Evolutionary conservation across 768 basidiomycete species (phyloP), one percentile per base, ranked within the genome.

Genomic region (Psilocybe cyanescens): DNA sequence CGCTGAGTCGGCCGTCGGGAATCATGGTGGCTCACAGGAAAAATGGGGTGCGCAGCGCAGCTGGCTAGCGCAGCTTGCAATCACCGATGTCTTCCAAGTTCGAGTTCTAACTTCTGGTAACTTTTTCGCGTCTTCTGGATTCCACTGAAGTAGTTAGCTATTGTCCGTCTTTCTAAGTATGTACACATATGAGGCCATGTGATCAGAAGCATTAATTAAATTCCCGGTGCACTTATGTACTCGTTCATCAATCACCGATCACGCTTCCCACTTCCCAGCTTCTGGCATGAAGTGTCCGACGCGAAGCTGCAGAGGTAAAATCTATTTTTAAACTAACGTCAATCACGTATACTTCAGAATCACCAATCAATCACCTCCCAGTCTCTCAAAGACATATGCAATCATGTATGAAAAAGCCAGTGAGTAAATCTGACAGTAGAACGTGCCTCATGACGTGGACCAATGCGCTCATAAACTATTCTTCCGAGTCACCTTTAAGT

Each of bases 251-350:
- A 35, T 35, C 33, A 35, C 44, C 33, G 58, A 59, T 51, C 30
- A 44, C 44, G 58, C 58, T 59, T 59, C 58, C 51, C 50, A 46
- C 58, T 59, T 59, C 58, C 51, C 50, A 46, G 35, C 51, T 59
- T 60, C 52, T 60, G 59, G 59, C 51, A 60, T 48, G 52, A 54
- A 54, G 19, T 60, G 52, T 54, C 49, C 30, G n/a, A 16, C 28
- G 29, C 49, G 47, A 29, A 51, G 14, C 14, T 16, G 12, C 49
- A 30, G 12, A 16, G 49, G 11, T 51, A 28, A 19, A 28, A 24
- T 19, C 51, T 53, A 53, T 53, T 53, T 53, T 53, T 53, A 53
- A n/a, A 16, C 30, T 53, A 9, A 31, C 33, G 51, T 53, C 51
- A 53, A 53, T 35, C 31, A 53, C 8, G n/a, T 53, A 35, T 35